Evolutionary conservation across 306 rosid genomes (phyloP).

Genomic region (Lathyrus sativus): DNA sequence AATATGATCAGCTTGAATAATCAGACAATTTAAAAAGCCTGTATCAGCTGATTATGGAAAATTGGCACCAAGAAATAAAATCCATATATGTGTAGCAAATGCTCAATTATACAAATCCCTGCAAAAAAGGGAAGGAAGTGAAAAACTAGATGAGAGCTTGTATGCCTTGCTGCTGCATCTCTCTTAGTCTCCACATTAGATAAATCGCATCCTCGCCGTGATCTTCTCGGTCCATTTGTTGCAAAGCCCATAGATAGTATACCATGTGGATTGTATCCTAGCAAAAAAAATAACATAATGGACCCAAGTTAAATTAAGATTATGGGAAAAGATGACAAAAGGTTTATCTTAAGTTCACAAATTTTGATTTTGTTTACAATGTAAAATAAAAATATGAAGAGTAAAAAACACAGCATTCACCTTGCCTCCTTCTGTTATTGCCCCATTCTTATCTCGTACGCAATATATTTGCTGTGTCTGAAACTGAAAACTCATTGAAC

Average conservation of each 20-base stretch:
- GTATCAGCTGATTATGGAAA: conserved; percentile 11
- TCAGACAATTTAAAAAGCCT: no score
- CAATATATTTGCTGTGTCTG: conserved; percentile 92
- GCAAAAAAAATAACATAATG: neutral
- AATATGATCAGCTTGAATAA: no score
- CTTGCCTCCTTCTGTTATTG: conserved; percentile 88
- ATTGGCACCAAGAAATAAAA: conserved; percentile 21
- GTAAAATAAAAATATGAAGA: conserved; percentile 9
- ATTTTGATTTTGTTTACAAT: conserved; percentile 1
- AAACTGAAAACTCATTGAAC: conserved; percentile 55
- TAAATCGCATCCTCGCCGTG: conserved; percentile 65
- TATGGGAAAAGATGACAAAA: conserved; percentile 1
- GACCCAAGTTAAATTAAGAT: conserved; percentile 8
- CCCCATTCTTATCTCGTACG: conserved; percentile 72
- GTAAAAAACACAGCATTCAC: conserved; percentile 44
- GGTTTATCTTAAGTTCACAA: neutral
- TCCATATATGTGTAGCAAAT: conserved; percentile 3
- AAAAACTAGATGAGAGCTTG: conserved; percentile 70
- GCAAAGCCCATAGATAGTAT: conserved; percentile 79
- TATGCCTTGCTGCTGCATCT: conserved; percentile 78
- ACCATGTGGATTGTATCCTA: conserved; percentile 93
- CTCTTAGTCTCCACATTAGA: conserved; percentile 84
- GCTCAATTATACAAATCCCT: conserved; percentile 46
- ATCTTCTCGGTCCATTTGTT: conserved; percentile 76
- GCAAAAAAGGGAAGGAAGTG: neutral